These are phyloP conservation scores for Kodamaea kakaduensis DNA, from an alignment of 805 yeast species.

Conservation along the genomic window DNA sequence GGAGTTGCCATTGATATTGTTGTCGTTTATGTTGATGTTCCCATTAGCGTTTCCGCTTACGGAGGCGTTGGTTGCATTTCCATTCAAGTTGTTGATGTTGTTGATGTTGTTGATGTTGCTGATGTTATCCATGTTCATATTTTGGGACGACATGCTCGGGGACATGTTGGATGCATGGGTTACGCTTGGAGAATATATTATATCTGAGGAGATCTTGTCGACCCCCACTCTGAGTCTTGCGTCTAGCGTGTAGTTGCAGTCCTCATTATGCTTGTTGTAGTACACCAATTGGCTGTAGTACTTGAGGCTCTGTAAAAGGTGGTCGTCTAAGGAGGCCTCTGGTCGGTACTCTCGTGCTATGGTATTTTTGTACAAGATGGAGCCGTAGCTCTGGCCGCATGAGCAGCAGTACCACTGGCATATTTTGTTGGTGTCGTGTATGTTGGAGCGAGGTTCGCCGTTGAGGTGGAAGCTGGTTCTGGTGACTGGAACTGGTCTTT, in stretches of 20 bases:
- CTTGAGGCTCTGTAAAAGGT: slow-evolving; percentile 15
- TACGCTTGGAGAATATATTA: too few relatives aligned
- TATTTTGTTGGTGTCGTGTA: slow-evolving; percentile 20
- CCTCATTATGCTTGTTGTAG: slow-evolving; percentile 6
- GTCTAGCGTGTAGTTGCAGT: slow-evolving; percentile 2
- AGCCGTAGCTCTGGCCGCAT: slow-evolving; percentile 38
- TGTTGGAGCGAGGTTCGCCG: not conserved
- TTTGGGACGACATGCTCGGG: too few relatives aligned
- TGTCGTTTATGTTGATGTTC: too few relatives aligned
- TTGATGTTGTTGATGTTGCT: too few relatives aligned
- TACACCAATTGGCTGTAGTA: slow-evolving; percentile 26
- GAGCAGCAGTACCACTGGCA: slow-evolving; percentile 43
- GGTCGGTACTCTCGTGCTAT: not conserved
- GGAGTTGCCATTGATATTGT: too few relatives aligned
- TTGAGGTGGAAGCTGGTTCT: slow-evolving; percentile 1
- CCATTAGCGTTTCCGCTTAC: too few relatives aligned
- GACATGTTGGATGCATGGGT: too few relatives aligned
- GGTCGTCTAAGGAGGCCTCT: slow-evolving; percentile 6
- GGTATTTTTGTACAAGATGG: slow-evolving; percentile 16
- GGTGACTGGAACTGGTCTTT: not conserved
- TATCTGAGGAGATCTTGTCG: too few relatives aligned
- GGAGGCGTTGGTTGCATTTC: too few relatives aligned
- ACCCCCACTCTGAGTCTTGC: not conserved
- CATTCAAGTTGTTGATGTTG: too few relatives aligned
- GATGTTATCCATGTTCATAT: too few relatives aligned